Conservation (phyloP, 2,329 filamentous ascomycete genomes). For the Cladosporium sp. region DNA sequence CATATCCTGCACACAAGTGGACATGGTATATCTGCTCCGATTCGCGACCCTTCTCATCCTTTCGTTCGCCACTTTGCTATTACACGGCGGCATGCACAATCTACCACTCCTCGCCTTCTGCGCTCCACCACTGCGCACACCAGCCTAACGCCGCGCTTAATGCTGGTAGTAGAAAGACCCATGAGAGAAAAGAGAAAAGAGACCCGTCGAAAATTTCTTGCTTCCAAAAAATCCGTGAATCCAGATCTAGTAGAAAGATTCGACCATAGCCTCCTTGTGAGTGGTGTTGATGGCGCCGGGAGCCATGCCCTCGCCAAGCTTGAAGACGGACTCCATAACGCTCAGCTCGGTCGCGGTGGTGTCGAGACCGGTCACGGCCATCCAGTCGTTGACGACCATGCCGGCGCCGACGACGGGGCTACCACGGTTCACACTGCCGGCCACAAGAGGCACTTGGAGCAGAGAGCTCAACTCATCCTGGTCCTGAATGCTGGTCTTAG, state of each 20-base stretch:
- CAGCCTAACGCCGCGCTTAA: constrained; percentile 9
- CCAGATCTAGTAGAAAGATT: constrained; percentile 80
- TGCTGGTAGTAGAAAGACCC: background rate
- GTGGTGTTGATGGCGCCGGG: constrained; percentile 73
- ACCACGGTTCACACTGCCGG: constrained; percentile 88
- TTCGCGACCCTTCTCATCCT: background rate
- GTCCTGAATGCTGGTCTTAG: constrained; percentile 94
- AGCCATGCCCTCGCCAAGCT: constrained; percentile 74
- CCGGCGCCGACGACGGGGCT: constrained; percentile 92
- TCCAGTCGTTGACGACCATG: constrained; percentile 97
- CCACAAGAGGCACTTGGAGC: constrained; percentile 92
- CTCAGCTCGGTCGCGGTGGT: constrained; percentile 97
- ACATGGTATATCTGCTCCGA: background rate
- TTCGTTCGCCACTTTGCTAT: background rate
- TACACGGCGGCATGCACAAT: background rate
- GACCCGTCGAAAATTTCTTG: background rate
- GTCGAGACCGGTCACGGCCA: constrained; percentile 91
- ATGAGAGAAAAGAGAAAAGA: background rate
- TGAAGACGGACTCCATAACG: constrained; percentile 94
- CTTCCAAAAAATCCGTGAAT: background rate
- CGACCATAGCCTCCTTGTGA: constrained; percentile 97
- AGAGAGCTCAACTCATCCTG: constrained; percentile 94
- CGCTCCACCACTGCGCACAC: background rate
- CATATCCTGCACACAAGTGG: background rate
- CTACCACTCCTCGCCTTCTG: background rate